Base-by-base conservation (phyloP, 805 yeast genomes). In the Starmerella geochares region DNA sequence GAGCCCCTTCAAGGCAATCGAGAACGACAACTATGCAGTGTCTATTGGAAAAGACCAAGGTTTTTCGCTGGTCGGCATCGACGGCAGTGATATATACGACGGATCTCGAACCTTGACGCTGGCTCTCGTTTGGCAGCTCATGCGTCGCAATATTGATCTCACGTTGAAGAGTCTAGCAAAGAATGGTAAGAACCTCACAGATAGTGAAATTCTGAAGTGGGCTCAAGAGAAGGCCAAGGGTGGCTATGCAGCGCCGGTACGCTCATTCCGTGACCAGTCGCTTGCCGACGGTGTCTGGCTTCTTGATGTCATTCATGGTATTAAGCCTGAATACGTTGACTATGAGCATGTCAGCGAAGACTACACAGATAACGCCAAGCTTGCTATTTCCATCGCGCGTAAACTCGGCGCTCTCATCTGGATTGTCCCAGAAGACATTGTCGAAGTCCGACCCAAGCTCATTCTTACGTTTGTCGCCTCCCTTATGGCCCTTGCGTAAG, bases 361-460 rank as follows among this genome's bases (percentile, higher is more conserved):
- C 57, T 78, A 75, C 63, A 86, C 86, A 64, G 94, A 95, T 36
- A 92, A 92, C 65, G 98, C 97, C 19, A 83, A 86, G 72, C 77
- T 92, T 65, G 98, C 98, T 19, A 92, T 92, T 65, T 92, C 97
- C 2, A 92, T 92, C 62, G 98, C 98, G 31, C 83, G 98, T 76
- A 92, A 92, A 69, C 72, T 92, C 59, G 98, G 98, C 54, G 98
- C 96, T 36, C 78, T 92, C 65, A 92, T 92, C 62, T 92, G 96
- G 96, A 76, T 92, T 59, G 96, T 92, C n/a, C 98, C 98, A n/a
- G 98, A 92, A 68, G 98, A 92, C 71, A 92, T 92, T 62, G 84
- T 81, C 61, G 97, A 90, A 71, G 96, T 92, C 39, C 83, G 97
- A 69, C 77, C 95, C 40, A 80, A 97, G 67, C 80, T 92, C 71